Percentiles rank a stretch among this genome's conserved stretches.
These are phyloP conservation scores for Nosema muscidifuracis DNA, from an alignment of 371 early-diverging fungal genomes.

Conservation along the genomic window DNA sequence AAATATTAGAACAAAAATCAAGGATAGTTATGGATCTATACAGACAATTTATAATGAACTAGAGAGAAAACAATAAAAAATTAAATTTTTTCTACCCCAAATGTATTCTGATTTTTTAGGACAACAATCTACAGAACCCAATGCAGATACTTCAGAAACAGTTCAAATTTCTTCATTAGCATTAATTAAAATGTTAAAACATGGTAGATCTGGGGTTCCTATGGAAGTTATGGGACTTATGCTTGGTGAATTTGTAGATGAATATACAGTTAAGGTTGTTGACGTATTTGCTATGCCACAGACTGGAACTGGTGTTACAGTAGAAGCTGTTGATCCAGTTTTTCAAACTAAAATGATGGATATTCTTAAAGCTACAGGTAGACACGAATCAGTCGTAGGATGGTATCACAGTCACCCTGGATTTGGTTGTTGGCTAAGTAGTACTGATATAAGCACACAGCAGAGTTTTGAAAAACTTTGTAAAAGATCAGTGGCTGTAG, in stretches of 20 bases:
- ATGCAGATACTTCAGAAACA: constrained; percentile 91
- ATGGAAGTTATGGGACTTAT: constrained; percentile 99
- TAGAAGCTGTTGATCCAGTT: constrained; percentile 97
- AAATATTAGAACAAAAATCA: constrained; percentile 56
- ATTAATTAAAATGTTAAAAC: constrained; percentile 77
- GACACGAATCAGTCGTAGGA: constrained; percentile 97
- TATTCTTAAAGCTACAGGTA: constrained; percentile 94
- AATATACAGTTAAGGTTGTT: constrained; percentile 95
- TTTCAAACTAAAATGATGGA: constrained; percentile 99
- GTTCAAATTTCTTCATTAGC: constrained; percentile 97
- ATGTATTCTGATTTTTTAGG: constrained; percentile 38
- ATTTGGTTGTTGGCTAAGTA: constrained; percentile 99
- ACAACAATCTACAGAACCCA: constrained; percentile 7
- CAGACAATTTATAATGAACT: constrained; percentile 52
- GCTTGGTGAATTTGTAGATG: constrained; percentile 98
- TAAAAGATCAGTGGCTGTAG: constrained; percentile 94
- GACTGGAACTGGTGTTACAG: constrained; percentile 95
- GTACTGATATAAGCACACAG: constrained; percentile 97
- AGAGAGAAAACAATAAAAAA: constrained; percentile 15
- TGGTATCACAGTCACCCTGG: constrained; percentile 99
- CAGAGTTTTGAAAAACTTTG: constrained; percentile 87
- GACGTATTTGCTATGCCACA: constrained; percentile 99
- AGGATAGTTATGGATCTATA: constrained; percentile 55
- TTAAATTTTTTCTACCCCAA: background rate
- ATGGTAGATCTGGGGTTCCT: constrained; percentile 95